Percentiles rank a stretch among this genome's conserved stretches.
These are phyloP conservation scores for Scheffersomyces stipitis DNA, from an alignment of 805 yeast genomes.

Conservation along the genomic window DNA sequence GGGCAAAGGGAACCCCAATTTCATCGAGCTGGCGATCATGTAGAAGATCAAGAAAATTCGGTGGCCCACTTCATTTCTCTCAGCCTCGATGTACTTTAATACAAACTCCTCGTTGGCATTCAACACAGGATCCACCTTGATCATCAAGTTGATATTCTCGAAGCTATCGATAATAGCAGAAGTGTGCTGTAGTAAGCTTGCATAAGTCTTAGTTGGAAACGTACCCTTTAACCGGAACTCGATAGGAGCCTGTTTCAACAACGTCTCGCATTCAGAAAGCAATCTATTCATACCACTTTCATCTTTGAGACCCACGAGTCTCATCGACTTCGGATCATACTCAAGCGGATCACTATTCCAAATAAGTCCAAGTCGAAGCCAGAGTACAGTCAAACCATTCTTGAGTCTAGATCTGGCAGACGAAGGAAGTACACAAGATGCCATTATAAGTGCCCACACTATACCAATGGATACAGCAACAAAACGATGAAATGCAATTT, in stretches of 20 bases:
- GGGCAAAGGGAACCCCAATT: slow-evolving; percentile 75
- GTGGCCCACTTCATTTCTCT: slow-evolving; percentile 68
- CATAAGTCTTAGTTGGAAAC: slow-evolving; percentile 57
- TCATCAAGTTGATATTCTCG: slow-evolving; percentile 70
- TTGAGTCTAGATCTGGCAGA: slow-evolving; percentile 72
- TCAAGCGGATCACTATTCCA: slow-evolving; percentile 78
- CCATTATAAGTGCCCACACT: slow-evolving; percentile 71
- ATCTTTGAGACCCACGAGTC: slow-evolving; percentile 44
- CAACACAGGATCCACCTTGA: slow-evolving; percentile 58
- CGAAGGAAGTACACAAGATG: slow-evolving; percentile 66
- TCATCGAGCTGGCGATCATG: slow-evolving; percentile 73
- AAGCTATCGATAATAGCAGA: slow-evolving; percentile 70
- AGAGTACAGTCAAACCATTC: slow-evolving; percentile 61
- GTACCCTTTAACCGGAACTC: slow-evolving; percentile 75
- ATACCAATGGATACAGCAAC: slow-evolving; percentile 72
- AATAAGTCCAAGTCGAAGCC: slow-evolving; percentile 78
- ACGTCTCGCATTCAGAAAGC: slow-evolving; percentile 57
- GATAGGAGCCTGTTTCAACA: slow-evolving; percentile 69
- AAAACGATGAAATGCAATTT: slow-evolving; percentile 78
- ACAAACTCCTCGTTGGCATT: slow-evolving; percentile 55
- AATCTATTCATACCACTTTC: slow-evolving; percentile 50
- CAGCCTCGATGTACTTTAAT: slow-evolving; percentile 51
- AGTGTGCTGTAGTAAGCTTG: slow-evolving; percentile 51
- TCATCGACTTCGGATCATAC: slow-evolving; percentile 28
- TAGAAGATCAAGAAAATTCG: slow-evolving; percentile 74